Base-by-base conservation (phyloP, 179 eudicot genomes). In the Beta lomatogona region DNA sequence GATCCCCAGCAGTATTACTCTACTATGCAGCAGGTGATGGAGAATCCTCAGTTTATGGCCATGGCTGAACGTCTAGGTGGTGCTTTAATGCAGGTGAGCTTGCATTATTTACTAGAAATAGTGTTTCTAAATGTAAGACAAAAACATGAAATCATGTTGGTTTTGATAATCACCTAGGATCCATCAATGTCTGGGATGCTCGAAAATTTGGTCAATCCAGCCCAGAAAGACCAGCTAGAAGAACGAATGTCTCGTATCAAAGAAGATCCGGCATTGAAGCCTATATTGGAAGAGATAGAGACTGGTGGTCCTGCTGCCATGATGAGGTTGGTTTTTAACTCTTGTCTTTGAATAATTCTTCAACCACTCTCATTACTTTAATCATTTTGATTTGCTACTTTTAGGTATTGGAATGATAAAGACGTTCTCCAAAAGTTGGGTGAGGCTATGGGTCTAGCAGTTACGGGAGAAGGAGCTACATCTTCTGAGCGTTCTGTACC, bases 1-100 rank as follows among this genome's bases (percentile, higher is more conserved):
- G 98, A 97, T 78, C 81, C 95, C 2, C 94, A 93, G 80, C 95
- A 95, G 83, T 97, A 95, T 81, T 92, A 90, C 81, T 83, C 93
- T 19, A 95, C 98, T 55, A 90, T 97, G 98, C 98, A 97, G 81
- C 99, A 97, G 82, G 98, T 95, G 74, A 97, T 93, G 99, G 94
- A 97, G 86, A 97, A 95, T 74, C 99, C 98, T 66, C 97, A 97
- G 54, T 97, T 97, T 82, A 92, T 94, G 97, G 89, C 91, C 75
- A 97, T 97, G 99, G 99, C 99, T 84, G 99, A 97, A 86, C 97
- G 90, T 76, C 99, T 97, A 75, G 99, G 99, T 64, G 92, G 77
- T 89, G 95, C 98, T 60, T 78, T 97, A 77, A 91, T 94, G 97
- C 98, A 97, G 99, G 99, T 97, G 80, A 53, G 79, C 46, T 73